phyloP scores from a whole-genome alignment of 2,329 filamentous ascomycete genomes.

The Cytospora paraplurivora region DNA sequence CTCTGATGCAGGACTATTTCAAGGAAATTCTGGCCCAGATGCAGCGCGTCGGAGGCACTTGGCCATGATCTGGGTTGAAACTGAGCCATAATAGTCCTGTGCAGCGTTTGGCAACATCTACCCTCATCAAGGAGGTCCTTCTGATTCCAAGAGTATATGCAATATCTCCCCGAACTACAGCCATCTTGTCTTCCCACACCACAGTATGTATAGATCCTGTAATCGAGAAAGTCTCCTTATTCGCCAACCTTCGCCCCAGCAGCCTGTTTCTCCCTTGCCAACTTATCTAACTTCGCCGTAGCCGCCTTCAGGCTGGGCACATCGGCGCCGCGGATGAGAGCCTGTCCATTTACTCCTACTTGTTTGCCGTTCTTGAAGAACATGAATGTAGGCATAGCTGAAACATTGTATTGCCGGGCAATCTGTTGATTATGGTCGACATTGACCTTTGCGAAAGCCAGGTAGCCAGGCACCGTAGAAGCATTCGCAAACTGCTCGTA shows the following conservation, averaged over 20 bases:
- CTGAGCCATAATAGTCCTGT: background rate
- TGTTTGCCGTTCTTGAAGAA: constrained; percentile 59
- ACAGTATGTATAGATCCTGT: too few relatives aligned
- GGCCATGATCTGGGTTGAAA: background rate
- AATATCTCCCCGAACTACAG: too few relatives aligned
- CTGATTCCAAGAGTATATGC: too few relatives aligned
- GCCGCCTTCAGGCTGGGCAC: constrained; percentile 37
- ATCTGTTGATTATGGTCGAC: constrained; percentile 57
- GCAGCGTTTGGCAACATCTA: too few relatives aligned
- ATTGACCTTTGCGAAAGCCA: constrained; percentile 61
- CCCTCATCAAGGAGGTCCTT: too few relatives aligned
- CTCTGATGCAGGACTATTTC: background rate
- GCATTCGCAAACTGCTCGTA: constrained; percentile 51
- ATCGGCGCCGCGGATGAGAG: constrained; percentile 43
- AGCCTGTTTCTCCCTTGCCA: constrained; percentile 33
- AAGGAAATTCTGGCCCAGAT: background rate
- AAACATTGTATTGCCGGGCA: constrained; percentile 52
- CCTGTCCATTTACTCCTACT: constrained; percentile 43
- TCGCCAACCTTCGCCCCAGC: too few relatives aligned
- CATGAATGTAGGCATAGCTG: constrained; percentile 61
- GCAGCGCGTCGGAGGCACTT: background rate
- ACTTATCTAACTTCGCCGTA: constrained; percentile 40
- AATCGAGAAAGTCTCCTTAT: too few relatives aligned
- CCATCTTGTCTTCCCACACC: too few relatives aligned
- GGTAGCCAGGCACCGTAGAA: constrained; percentile 43